Evolutionary conservation across 179 eudicot genomes (phyloP), one percentile per base, ranked within the genome.

Genomic region (Heliamphora pulchella): DNA sequence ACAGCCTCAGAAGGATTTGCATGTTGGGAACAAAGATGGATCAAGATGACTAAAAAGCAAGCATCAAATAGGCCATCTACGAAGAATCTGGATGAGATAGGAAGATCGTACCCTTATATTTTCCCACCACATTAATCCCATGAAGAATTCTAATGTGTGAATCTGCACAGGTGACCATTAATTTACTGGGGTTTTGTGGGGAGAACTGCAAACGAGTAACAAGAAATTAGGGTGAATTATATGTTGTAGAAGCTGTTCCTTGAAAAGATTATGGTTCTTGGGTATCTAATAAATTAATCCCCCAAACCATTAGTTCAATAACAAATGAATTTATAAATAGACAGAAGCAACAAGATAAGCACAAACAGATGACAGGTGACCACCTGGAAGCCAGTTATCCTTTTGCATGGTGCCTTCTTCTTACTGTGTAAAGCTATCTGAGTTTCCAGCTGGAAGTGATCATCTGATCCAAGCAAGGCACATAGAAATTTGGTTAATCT

Each of bases 381-480:
- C 81, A 93, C 98, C 97, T 93, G 97, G 65, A 95, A 91, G 79
- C 94, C 92, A 43, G 93, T 91, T 87, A 95, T 87, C 80, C 97
- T 88, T 85, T 88, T 95, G 87, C 95, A 85, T 2, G 90, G 84
- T 63, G 92, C 84, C 79, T 95, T 93, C 88, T 93, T 95, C 82
- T 91, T 93, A 55, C 75, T 83, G 80, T 88, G 85, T 78, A 95
- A 81, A 68, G 86, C 82, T 17, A 90, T 87, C 57, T 83, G 89
- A 76, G 84, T 90, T 79, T 93, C 94, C 76, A 95, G 85, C 73
- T 89, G 91, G 81, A 95, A 75, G 4, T 87, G 91, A 81, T 86
- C 79, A 87, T 87, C 98, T 95, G 87, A 74, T 74, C 80, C 64
- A 85, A 80, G 57, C 31, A 82, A 84, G 69, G 11, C 8, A 70